Conservation (phyloP, 768 basidiomycete genomes). For the Leccinellum luteum region DNA sequence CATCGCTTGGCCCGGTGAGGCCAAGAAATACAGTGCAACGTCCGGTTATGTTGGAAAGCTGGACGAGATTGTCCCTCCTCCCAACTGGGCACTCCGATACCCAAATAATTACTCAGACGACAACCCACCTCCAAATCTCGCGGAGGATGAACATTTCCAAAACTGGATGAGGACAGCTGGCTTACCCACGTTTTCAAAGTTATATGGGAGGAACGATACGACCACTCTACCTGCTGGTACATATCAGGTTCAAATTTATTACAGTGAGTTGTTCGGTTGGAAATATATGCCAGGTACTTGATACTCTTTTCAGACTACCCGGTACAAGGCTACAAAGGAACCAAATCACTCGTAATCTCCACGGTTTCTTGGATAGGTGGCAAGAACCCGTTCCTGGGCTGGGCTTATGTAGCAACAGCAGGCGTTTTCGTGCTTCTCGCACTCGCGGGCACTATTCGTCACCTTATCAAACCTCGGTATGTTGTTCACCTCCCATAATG, state of each 20-base stretch:
- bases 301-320: slow-evolving; percentile 73
- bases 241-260: slow-evolving; percentile 72
- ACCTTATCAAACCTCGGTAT: slow-evolving; percentile 89
- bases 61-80: slow-evolving; percentile 82
- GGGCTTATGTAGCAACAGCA: slow-evolving; percentile 93
- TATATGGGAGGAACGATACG: slow-evolving; percentile 89
- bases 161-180: slow-evolving; percentile 99
- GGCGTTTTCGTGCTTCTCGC: slow-evolving; percentile 86
- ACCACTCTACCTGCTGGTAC: slow-evolving; percentile 65
- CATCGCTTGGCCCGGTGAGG: slow-evolving; percentile 96
- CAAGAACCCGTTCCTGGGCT: slow-evolving; percentile 97
- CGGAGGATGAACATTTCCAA: slow-evolving; percentile 88
- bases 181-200: slow-evolving; percentile 92
- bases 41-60: slow-evolving; percentile 52
- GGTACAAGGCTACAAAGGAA: slow-evolving; percentile 85
- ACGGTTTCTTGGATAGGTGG: slow-evolving; percentile 99
- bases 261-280: slow-evolving; percentile 52
- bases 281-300: background rate
- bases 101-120: slow-evolving; percentile 68
- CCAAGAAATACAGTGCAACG: slow-evolving; percentile 77
- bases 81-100: slow-evolving; percentile 80
- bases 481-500: slow-evolving; percentile 16
- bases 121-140: slow-evolving; percentile 70
- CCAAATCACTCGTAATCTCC: slow-evolving; percentile 95
- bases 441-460: slow-evolving; percentile 83